These are phyloP conservation scores for Serendipita sp. DNA, from an alignment of 768 basidiomycete species.

Conservation along the genomic window DNA sequence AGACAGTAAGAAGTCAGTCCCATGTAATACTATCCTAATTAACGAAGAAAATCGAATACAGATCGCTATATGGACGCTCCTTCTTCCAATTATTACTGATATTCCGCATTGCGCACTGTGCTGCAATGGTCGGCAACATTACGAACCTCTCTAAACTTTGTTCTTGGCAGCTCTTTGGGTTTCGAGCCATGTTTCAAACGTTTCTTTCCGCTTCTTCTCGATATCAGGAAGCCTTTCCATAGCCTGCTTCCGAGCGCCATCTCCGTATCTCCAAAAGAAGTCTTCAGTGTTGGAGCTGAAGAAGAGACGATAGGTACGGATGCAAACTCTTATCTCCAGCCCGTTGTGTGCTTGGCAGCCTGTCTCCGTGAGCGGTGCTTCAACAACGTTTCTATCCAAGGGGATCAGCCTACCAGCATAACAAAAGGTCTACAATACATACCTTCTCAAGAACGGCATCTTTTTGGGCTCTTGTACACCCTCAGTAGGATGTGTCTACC, in stretches of 20 bases:
- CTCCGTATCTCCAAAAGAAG: slow-evolving; percentile 4
- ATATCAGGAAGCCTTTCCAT: background rate
- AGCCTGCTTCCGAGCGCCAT: slow-evolving; percentile 1
- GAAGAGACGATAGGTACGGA: slow-evolving; percentile 54
- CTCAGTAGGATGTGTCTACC: slow-evolving; percentile 41
- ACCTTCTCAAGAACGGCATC: slow-evolving; percentile 56
- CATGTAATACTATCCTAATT: background rate
- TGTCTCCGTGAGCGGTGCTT: slow-evolving; percentile 15
- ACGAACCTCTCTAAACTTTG: background rate
- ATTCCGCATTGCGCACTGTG: background rate
- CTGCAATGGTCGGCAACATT: background rate
- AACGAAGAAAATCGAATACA: background rate
- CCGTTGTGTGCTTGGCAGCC: slow-evolving; percentile 25
- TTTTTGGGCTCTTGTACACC: slow-evolving; percentile 34
- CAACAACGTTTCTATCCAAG: slow-evolving; percentile 21
- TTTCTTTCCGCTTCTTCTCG: background rate
- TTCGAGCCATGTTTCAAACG: background rate
- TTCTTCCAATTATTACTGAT: background rate
- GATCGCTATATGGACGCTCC: background rate
- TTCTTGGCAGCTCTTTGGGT: background rate
- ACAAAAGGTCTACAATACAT: slow-evolving; percentile 12
- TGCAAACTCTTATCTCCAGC: slow-evolving; percentile 73
- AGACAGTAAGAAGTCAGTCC: background rate
- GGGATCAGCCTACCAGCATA: background rate
- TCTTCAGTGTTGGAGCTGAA: slow-evolving; percentile 43